Conservation (phyloP, 225 moss, liverwort and hornwort species). For the Marchantia paleacea region DNA sequence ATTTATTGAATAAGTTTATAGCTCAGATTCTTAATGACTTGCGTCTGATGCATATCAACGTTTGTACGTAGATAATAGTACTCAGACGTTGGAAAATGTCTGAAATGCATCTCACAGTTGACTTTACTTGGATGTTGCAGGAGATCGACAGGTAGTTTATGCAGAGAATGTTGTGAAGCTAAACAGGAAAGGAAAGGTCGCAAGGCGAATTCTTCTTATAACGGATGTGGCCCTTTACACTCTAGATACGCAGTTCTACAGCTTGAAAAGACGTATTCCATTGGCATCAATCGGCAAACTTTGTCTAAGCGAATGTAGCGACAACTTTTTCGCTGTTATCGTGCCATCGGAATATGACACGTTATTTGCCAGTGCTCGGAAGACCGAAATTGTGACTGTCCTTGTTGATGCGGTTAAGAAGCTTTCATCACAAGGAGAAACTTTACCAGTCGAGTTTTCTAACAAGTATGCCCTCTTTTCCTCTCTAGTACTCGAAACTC, state of each 20-base stretch:
- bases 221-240: constrained; percentile 79
- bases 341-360: constrained; percentile 80
- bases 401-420: constrained; percentile 82
- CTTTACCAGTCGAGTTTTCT: constrained; percentile 56
- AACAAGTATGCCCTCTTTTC: constrained; percentile 46
- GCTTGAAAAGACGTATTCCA: constrained; percentile 65
- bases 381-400: constrained; percentile 77
- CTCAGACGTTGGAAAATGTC: background rate
- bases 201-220: constrained; percentile 63
- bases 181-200: constrained; percentile 66
- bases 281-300: constrained; percentile 58
- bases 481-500: background rate
- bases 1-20: no score
- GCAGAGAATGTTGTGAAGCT: constrained; percentile 85
- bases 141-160: constrained; percentile 76
- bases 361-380: constrained; percentile 81
- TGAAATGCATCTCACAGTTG: background rate
- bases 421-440: constrained; percentile 41
- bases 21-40: background rate
- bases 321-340: constrained; percentile 76
- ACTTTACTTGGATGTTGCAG: constrained; percentile 32
- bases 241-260: constrained; percentile 67
- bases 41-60: background rate
- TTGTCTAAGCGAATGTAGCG: constrained; percentile 69
- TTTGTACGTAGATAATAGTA: background rate